These are phyloP conservation scores for Quercus dentata DNA, from an alignment of 306 rosid genomes.

Conservation along the genomic window DNA sequence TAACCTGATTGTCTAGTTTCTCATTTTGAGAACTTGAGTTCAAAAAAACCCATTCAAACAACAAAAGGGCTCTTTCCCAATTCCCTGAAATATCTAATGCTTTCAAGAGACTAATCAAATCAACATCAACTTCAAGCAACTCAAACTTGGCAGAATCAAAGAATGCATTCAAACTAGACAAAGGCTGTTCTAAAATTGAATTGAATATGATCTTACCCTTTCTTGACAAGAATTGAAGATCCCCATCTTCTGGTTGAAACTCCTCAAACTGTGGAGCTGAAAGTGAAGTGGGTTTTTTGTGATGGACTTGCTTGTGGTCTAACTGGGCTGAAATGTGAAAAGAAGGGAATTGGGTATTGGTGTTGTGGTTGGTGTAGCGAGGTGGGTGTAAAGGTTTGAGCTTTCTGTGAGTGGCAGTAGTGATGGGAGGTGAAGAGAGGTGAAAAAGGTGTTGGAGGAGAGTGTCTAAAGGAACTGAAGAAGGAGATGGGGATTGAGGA, in stretches of 20 bases:
- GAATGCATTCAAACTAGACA: constrained; percentile 46
- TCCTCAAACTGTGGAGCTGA: constrained; percentile 22
- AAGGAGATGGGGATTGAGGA: constrained; percentile 44
- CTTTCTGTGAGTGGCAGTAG: constrained; percentile 19
- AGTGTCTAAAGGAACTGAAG: constrained; percentile 68
- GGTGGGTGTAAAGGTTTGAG: constrained; percentile 30
- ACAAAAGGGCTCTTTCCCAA: constrained; percentile 67
- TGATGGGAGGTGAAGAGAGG: constrained; percentile 50
- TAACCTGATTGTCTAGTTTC: constrained; percentile 60
- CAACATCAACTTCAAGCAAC: constrained; percentile 68
- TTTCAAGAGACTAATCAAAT: constrained; percentile 65
- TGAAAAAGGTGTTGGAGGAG: constrained; percentile 77
- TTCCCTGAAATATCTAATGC: constrained; percentile 77
- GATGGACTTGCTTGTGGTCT: constrained; percentile 1
- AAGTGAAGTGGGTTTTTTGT: constrained; percentile 35
- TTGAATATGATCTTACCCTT: constrained; percentile 60
- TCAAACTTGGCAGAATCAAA: constrained; percentile 56
- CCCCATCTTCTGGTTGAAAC: constrained; percentile 25
- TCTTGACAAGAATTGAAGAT: constrained; percentile 56
- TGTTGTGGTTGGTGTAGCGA: constrained; percentile 19
- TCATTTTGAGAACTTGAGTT: constrained; percentile 38
- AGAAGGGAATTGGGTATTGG: constrained; percentile 37
- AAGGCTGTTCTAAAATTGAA: constrained; percentile 57
- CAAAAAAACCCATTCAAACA: constrained; percentile 75
- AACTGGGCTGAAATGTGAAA: constrained; percentile 29